phyloP scores from a whole-genome alignment of 2,329 filamentous ascomycete genomes.

The Fusarium tanahbumbuense region DNA sequence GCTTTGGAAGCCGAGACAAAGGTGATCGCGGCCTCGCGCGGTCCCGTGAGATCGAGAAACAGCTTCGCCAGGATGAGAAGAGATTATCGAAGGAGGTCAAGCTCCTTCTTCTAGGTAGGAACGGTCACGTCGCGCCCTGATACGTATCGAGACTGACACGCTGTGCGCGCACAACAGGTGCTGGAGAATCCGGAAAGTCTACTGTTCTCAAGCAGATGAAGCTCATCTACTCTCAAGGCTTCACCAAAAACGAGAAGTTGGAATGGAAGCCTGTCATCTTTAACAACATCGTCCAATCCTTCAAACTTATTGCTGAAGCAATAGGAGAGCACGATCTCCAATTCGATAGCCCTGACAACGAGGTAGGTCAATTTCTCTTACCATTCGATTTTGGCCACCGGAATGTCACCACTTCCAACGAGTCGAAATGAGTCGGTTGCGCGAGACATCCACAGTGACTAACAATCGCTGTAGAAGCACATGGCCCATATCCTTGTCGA shows the following conservation, averaged over 20 bases:
- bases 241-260: slow-evolving; percentile 87
- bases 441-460: slow-evolving; percentile 48
- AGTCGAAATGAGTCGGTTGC: slow-evolving; percentile 5
- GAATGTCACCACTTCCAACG: neutral
- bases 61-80: slow-evolving; percentile 89
- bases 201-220: slow-evolving; percentile 99
- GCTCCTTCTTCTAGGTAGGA: slow-evolving; percentile 85
- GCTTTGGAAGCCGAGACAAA: slow-evolving; percentile 69
- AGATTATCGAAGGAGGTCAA: slow-evolving; percentile 88
- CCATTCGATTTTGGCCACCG: neutral
- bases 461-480: slow-evolving; percentile 70
- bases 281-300: slow-evolving; percentile 91
- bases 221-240: slow-evolving; percentile 93
- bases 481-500: slow-evolving; percentile 82
- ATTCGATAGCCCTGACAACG: slow-evolving; percentile 82
- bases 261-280: slow-evolving; percentile 97
- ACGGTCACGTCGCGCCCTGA: neutral
- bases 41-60: slow-evolving; percentile 84
- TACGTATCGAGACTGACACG: slow-evolving; percentile 24
- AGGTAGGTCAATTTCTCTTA: slow-evolving; percentile 65
- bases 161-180: slow-evolving; percentile 67
- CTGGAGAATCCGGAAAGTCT: slow-evolving; percentile 90
- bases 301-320: slow-evolving; percentile 88
- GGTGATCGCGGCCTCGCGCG: slow-evolving; percentile 63
- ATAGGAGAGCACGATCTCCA: slow-evolving; percentile 87